phyloP scores from a whole-genome alignment of 2,329 filamentous ascomycete species.

The Decorospora gaudefroyi region DNA sequence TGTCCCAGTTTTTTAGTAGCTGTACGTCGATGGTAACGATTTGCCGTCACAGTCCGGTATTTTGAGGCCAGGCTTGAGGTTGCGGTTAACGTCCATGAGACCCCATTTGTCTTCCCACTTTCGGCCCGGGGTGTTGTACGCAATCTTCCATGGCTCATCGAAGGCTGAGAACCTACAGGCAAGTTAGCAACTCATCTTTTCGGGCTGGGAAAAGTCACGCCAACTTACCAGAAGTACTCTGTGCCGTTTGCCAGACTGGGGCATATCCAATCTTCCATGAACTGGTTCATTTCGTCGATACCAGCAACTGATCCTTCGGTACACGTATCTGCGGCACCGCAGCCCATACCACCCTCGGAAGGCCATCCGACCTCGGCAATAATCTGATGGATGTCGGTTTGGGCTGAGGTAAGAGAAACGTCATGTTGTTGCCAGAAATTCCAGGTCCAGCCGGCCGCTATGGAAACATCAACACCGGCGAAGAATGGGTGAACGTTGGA shows the following conservation, averaged over 20 bases:
- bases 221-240: constrained; percentile 83
- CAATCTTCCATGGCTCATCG: constrained; percentile 92
- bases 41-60: constrained; percentile 87
- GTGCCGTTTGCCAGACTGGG: constrained; percentile 77
- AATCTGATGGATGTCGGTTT: constrained; percentile 64
- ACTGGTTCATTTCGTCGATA: constrained; percentile 78
- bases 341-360: constrained; percentile 76
- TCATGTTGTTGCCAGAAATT: constrained; percentile 78
- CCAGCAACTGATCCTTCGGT: constrained; percentile 74
- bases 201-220: background rate
- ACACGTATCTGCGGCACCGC: constrained; percentile 64
- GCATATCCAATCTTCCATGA: constrained; percentile 86
- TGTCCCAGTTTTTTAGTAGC: constrained; percentile 2
- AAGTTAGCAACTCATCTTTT: constrained; percentile 11
- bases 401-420: constrained; percentile 61
- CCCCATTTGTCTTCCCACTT: constrained; percentile 98
- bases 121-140: constrained; percentile 67
- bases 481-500: constrained; percentile 98
- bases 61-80: constrained; percentile 78
- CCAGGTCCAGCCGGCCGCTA: constrained; percentile 79
- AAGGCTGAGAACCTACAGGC: constrained; percentile 79
- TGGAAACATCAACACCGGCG: constrained; percentile 69
- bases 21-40: constrained; percentile 44
- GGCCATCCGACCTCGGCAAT: constrained; percentile 96
- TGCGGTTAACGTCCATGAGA: constrained; percentile 80